Percentiles rank a stretch among this genome's conserved stretches.
Evolutionary conservation across 352 stramenopile genomes (phyloP).

Genomic region (Phytophthora chlamydospora): DNA sequence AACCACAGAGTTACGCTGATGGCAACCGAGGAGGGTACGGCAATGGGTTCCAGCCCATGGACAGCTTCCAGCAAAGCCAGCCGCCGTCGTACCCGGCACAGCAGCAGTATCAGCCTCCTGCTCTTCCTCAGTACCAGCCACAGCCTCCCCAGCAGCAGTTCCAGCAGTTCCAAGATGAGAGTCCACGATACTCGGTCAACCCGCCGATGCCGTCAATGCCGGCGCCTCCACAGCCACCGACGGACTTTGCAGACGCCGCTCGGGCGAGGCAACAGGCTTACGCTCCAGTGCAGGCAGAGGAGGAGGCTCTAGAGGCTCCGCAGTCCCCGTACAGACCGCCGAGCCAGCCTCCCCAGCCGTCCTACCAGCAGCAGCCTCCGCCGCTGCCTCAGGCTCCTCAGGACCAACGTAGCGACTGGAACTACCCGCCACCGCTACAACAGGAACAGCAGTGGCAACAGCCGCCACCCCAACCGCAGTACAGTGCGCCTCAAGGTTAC

Average conservation of each 20-base stretch:
- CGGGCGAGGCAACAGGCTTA: slow-evolving; percentile 50
- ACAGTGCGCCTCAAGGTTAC: slow-evolving; percentile 19
- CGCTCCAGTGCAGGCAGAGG: slow-evolving; percentile 28
- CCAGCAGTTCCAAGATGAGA: slow-evolving; percentile 28
- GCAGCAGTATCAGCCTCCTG: slow-evolving; percentile 19
- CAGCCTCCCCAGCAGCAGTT: slow-evolving; percentile 9
- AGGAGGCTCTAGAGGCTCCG: slow-evolving; percentile 10
- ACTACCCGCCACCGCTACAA: slow-evolving; percentile 9
- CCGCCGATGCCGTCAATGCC: slow-evolving; percentile 17
- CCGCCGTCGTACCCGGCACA: slow-evolving; percentile 14
- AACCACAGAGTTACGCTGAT: slow-evolving; percentile 22
- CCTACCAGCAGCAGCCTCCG: slow-evolving; percentile 19
- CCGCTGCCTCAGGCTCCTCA: slow-evolving; percentile 15
- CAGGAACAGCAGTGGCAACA: slow-evolving; percentile 22
- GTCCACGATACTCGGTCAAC: slow-evolving; percentile 20
- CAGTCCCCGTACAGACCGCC: slow-evolving; percentile 9
- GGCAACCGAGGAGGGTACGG: slow-evolving; percentile 13
- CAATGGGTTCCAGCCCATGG: slow-evolving; percentile 19
- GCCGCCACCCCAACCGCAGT: slow-evolving; percentile 11
- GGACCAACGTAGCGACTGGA: slow-evolving; percentile 21
- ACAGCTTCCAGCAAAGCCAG: slow-evolving; percentile 24
- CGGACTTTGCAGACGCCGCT: slow-evolving; percentile 41
- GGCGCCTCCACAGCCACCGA: slow-evolving; percentile 13
- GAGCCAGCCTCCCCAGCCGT: slow-evolving; percentile 18
- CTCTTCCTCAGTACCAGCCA: slow-evolving; percentile 14